Evolutionary conservation across 768 basidiomycete genomes (phyloP), one percentile per base, ranked within the genome.

Genomic region (Porphyrellus cyaneotinctus): DNA sequence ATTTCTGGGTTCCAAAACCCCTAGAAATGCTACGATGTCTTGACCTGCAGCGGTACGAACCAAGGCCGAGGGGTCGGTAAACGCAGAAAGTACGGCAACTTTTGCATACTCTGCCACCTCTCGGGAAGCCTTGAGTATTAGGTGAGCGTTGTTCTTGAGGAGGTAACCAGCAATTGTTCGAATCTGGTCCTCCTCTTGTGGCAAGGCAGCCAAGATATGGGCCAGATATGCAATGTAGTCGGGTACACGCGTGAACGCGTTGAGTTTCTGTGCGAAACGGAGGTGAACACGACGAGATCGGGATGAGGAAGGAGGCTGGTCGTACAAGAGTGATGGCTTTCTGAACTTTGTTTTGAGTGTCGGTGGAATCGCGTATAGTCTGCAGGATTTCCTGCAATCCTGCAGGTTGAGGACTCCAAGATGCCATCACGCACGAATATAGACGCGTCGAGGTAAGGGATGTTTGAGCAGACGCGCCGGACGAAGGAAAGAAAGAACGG

Each of bases 221-320:
- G 89, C 89, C 58, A 99, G 85, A 80, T 99, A 98, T 52, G 88
- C 94, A 54, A 93, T 86, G 70, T 97, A 98, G 70, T 97, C 93
- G 42, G 94, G 90, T 58, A 87, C 85, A 63, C 85, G 84, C 66
- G 90, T 87, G 71, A 91, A 93, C 56, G 75, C 79, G 70, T 89
- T 91, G 58, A 94, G 79, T 88, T 91, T 91, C 90, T 93, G 61
- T 7, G 53, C 20, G 41, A 54, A 59, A 53, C 47, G 43, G 43
- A 50, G 42, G 56, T 69, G 59, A 62, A 54, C 57, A 53, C 37
- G 47, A 51, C 32, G 32, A 52, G 58, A 58, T 60, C 52, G 56
- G 56, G 36, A 52, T 23, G 44, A 52, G 48, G 48, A 53, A 59
- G 58, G 58, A 57, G 58, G 24, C 55, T 38, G 43, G 46, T 60